Conservation (phyloP, 1,284 basidiomycete species). For the Gymnopus androsaceus region DNA sequence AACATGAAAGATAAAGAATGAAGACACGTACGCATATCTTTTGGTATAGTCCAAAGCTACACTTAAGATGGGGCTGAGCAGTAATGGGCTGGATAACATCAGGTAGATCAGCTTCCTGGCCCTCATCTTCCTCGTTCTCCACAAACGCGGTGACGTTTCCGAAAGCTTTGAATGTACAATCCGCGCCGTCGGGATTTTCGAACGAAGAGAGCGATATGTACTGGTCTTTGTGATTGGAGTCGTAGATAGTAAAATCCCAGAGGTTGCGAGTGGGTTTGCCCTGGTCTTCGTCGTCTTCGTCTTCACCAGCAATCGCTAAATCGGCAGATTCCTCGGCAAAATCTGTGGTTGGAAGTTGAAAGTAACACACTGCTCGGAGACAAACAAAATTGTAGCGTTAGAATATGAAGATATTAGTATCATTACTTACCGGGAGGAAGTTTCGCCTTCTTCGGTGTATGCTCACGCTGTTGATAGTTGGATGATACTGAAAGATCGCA, state of each 20-base stretch:
- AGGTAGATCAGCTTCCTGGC: constrained; percentile 38
- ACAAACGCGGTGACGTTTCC: constrained; percentile 34
- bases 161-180: constrained; percentile 32
- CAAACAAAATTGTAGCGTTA: not conserved
- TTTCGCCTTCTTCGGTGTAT: not conserved
- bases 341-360: not conserved
- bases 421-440: not conserved
- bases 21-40: constrained; percentile 37
- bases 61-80: constrained; percentile 34
- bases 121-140: constrained; percentile 44
- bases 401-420: not conserved
- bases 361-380: not conserved
- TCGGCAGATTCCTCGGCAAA: not conserved
- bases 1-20: constrained; percentile 7
- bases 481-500: too few species aligned
- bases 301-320: constrained; percentile 30
- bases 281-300: constrained; percentile 27
- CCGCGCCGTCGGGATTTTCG: constrained; percentile 17
- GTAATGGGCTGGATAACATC: constrained; percentile 29
- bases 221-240: constrained; percentile 27
- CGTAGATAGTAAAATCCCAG: constrained; percentile 43
- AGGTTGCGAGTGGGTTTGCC: constrained; percentile 39
- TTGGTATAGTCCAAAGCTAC: constrained; percentile 39
- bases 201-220: constrained; percentile 33
- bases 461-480: too few species aligned